Evolutionary conservation across 129 eudicot species (phyloP).

Genomic region (Apium graveolens): DNA sequence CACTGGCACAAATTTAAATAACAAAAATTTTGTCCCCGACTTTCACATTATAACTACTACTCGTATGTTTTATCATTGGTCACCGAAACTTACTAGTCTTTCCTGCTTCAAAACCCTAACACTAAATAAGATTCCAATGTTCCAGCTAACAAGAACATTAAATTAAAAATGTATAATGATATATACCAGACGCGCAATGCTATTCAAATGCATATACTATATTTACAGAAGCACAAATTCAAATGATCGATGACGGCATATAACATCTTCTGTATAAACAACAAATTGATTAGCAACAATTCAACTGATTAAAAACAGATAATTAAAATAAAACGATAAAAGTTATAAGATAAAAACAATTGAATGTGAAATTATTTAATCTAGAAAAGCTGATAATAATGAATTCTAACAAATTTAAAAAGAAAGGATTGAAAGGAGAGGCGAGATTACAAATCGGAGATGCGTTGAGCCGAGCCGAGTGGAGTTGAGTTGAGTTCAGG

Average conservation of each 20-base stretch:
- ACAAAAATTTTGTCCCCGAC: background rate
- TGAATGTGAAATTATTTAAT: too few relatives aligned
- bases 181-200: background rate
- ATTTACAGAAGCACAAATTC: background rate
- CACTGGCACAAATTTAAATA: background rate
- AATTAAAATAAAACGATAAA: too few relatives aligned
- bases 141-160: background rate
- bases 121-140: background rate
- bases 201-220: background rate
- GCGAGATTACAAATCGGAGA: background rate
- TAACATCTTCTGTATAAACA: too few relatives aligned
- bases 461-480: too few relatives aligned
- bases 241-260: too few relatives aligned
- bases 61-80: too few relatives aligned
- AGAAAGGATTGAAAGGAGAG: background rate
- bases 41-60: background rate
- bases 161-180: background rate
- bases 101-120: background rate
- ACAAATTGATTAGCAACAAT: background rate
- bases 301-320: background rate
- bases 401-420: too few relatives aligned
- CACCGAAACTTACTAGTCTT: background rate
- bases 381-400: too few relatives aligned
- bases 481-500: background rate
- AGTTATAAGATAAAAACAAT: too few relatives aligned